Conservation (phyloP, 2,329 filamentous ascomycete species). For the Dothideomycetes sp. region DNA sequence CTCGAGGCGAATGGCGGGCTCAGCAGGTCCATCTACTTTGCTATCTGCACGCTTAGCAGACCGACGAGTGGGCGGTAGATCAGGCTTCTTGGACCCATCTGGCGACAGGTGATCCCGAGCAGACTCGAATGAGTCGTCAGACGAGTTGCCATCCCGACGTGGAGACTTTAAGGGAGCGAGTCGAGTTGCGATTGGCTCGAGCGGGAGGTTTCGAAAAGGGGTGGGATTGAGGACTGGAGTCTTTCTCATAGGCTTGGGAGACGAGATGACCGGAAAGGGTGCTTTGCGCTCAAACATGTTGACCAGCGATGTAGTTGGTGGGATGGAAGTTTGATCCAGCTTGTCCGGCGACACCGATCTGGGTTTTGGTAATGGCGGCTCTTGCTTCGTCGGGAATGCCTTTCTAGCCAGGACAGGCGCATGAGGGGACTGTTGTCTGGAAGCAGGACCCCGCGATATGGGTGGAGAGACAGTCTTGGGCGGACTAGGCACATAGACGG, state of each 20-base stretch:
- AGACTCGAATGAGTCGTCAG: conserved; percentile 19
- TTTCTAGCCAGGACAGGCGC: too few species aligned
- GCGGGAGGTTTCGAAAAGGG: not conserved
- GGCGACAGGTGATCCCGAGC: conserved; percentile 15
- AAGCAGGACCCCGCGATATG: too few species aligned
- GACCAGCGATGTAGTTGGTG: conserved; percentile 56
- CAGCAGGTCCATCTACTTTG: not conserved
- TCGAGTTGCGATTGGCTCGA: conserved; percentile 8
- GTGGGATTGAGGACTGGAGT: conserved; percentile 12
- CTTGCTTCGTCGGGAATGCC: too few species aligned
- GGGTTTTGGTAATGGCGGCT: too few species aligned
- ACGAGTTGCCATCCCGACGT: conserved; percentile 17
- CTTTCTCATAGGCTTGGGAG: conserved; percentile 27
- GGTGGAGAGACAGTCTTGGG: too few species aligned
- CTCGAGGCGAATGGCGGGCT: conserved; percentile 4
- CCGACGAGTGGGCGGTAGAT: conserved; percentile 29
- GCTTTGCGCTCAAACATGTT: conserved; percentile 55
- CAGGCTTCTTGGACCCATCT: conserved; percentile 20
- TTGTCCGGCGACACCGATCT: conserved; percentile 3
- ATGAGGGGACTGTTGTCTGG: too few species aligned
- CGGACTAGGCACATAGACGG: not conserved
- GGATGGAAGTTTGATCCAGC: conserved; percentile 49
- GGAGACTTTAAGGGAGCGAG: conserved; percentile 12
- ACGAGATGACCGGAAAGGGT: conserved; percentile 14
- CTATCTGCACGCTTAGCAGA: conserved; percentile 16